phyloP scores from a whole-genome alignment of 345 rosid species.

The Clarkia xantiana region DNA sequence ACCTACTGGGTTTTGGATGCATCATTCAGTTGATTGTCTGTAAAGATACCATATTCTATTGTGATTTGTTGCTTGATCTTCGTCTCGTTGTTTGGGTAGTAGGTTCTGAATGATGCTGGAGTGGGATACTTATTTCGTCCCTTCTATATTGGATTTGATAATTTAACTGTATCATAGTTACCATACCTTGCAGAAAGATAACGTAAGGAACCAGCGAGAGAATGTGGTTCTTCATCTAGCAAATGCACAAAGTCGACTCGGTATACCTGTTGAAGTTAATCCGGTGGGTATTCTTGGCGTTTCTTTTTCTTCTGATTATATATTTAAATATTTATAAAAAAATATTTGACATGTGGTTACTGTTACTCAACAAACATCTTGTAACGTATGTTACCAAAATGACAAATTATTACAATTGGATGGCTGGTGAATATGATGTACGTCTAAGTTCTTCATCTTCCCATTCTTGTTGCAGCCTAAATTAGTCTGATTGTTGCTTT shows the following conservation, averaged over 20 bases:
- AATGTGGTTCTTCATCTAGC: conserved; percentile 75
- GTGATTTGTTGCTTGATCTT: no score
- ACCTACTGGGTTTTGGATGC: no score
- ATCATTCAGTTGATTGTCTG: no score
- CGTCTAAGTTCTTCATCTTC: no score
- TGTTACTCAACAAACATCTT: not conserved
- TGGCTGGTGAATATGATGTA: no score
- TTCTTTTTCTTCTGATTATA: not conserved
- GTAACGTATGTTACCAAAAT: no score
- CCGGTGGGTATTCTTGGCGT: conserved; percentile 51
- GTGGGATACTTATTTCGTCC: not conserved
- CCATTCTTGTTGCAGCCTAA: no score
- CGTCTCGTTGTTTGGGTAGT: no score
- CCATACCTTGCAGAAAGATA: conserved; percentile 52
- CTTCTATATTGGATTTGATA: not conserved
- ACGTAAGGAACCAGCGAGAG: conserved; percentile 85
- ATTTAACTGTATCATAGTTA: not conserved
- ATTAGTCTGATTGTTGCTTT: no score
- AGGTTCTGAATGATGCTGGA: no score
- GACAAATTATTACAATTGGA: no score
- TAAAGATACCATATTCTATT: no score
- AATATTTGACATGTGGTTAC: not conserved
- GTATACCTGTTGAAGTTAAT: conserved; percentile 42
- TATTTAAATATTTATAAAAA: not conserved
- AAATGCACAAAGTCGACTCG: conserved; percentile 77